A percentile compares a stretch with the other conserved stretches of the same genome.
Evolutionary conservation across 306 rosid genomes (phyloP).

Genomic region (Datisca glomerata): DNA sequence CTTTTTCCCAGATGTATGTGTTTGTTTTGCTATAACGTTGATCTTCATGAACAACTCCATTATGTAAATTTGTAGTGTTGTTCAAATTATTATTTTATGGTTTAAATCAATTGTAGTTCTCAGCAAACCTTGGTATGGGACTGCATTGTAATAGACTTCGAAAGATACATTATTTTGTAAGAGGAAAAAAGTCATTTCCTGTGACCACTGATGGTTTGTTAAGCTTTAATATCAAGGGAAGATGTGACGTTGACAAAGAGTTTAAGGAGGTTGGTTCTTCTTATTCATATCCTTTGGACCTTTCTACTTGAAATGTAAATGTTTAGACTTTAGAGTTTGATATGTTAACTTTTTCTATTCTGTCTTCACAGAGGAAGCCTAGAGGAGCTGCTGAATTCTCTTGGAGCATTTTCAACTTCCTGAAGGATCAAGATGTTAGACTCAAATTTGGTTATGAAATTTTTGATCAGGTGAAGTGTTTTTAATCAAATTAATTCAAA

Average conservation of each 20-base stretch:
- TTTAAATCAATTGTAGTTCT: constrained; percentile 32
- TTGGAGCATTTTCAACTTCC: constrained; percentile 61
- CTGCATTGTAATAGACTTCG: constrained; percentile 41
- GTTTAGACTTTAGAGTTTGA: not conserved
- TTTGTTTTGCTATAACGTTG: no score
- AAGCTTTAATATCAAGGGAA: constrained; percentile 64
- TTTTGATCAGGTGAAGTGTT: constrained; percentile 42
- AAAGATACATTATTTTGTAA: constrained; percentile 38
- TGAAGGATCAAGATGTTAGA: constrained; percentile 78
- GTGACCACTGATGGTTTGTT: constrained; percentile 37
- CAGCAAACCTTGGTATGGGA: constrained; percentile 69
- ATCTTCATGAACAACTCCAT: not conserved
- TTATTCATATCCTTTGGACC: not conserved
- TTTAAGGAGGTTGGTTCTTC: constrained; percentile 41
- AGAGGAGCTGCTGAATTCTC: constrained; percentile 73
- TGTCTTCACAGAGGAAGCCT: constrained; percentile 35
- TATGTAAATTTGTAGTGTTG: not conserved
- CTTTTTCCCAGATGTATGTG: constrained; percentile 60
- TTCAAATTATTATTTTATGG: no score
- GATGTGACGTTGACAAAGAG: constrained; percentile 45
- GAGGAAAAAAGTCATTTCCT: constrained; percentile 65
- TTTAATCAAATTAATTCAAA: not conserved
- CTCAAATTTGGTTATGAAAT: constrained; percentile 69
- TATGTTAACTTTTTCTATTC: constrained; percentile 1
- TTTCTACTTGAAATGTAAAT: not conserved